Evolutionary conservation across 139 green algal species (phyloP).

Genomic region (Chlamydomonas eustigma): DNA sequence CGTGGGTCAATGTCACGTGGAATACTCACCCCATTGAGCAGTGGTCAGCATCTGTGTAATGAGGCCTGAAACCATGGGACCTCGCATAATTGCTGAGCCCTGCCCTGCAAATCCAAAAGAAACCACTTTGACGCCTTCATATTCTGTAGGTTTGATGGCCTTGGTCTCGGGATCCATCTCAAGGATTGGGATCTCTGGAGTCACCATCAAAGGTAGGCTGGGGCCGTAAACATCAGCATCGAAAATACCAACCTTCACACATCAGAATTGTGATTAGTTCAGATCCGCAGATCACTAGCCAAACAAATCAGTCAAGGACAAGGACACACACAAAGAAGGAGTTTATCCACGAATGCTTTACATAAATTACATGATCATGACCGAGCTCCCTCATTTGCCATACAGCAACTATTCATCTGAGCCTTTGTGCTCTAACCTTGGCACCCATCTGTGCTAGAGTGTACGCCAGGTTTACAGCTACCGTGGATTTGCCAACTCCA

Average conservation of each 20-base stretch:
- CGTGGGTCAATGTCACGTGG: too few relatives aligned
- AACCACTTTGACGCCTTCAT: constrained; percentile 94
- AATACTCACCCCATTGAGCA: constrained; percentile 80
- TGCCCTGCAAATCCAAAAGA: constrained; percentile 97
- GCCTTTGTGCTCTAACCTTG: constrained; percentile 57
- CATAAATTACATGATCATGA: too few relatives aligned
- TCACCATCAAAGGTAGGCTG: constrained; percentile 93
- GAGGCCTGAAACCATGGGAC: constrained; percentile 94
- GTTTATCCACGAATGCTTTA: too few relatives aligned
- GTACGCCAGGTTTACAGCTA: constrained; percentile 95
- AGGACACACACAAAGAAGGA: too few relatives aligned
- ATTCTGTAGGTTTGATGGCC: constrained; percentile 79
- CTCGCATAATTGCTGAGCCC: constrained; percentile 96
- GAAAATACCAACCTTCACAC: constrained; percentile 87
- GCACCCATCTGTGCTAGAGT: constrained; percentile 93
- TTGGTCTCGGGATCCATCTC: constrained; percentile 75
- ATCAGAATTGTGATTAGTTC: too few relatives aligned
- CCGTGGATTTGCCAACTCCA: constrained; percentile 95
- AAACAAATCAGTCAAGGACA: too few relatives aligned
- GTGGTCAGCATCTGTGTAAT: constrained; percentile 94
- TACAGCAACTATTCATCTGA: too few relatives aligned
- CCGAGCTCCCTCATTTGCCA: too few relatives aligned
- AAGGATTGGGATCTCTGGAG: constrained; percentile 67
- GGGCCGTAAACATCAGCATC: constrained; percentile 98
- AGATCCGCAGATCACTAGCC: too few relatives aligned